A percentile compares a stretch with the other conserved stretches of the same genome.
Evolutionary conservation across 495 filamentous ascomycete genomes (phyloP).

Genomic region (Aspergillus wentii): DNA sequence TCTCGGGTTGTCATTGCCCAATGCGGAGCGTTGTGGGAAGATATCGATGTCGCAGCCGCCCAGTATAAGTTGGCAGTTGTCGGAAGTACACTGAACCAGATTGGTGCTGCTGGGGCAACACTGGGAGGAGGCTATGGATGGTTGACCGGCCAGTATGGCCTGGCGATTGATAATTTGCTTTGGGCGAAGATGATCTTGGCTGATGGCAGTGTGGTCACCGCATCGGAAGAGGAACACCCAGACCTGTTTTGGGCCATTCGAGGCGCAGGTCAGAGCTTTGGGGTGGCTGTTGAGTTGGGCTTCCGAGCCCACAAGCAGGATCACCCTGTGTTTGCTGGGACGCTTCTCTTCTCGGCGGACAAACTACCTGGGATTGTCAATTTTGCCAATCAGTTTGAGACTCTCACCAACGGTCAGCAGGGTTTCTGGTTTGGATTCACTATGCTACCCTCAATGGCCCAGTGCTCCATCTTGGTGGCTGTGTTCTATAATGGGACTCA

Average conservation of each 20-base stretch:
- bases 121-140: conserved; percentile 50
- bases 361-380: conserved; percentile 30
- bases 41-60: conserved; percentile 42
- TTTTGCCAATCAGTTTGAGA: conserved; percentile 33
- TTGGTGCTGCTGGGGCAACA: conserved; percentile 46
- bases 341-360: conserved; percentile 28
- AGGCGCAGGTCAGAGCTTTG: conserved; percentile 36
- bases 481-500: conserved; percentile 43
- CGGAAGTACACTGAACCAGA: conserved; percentile 46
- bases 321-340: conserved; percentile 35
- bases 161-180: conserved; percentile 44
- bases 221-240: conserved; percentile 17
- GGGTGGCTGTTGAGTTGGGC: conserved; percentile 34
- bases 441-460: conserved; percentile 15
- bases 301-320: conserved; percentile 28
- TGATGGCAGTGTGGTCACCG: conserved; percentile 30
- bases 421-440: conserved; percentile 23
- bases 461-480: conserved; percentile 18
- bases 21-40: conserved; percentile 46
- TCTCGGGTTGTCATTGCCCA: conserved; percentile 34
- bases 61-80: conserved; percentile 43
- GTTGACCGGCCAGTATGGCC: conserved; percentile 37
- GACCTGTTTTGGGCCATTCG: conserved; percentile 43
- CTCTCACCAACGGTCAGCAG: conserved; percentile 12
- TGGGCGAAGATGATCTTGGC: conserved; percentile 41